Conservation (phyloP, 768 basidiomycete species). For the Zangia roseola region DNA sequence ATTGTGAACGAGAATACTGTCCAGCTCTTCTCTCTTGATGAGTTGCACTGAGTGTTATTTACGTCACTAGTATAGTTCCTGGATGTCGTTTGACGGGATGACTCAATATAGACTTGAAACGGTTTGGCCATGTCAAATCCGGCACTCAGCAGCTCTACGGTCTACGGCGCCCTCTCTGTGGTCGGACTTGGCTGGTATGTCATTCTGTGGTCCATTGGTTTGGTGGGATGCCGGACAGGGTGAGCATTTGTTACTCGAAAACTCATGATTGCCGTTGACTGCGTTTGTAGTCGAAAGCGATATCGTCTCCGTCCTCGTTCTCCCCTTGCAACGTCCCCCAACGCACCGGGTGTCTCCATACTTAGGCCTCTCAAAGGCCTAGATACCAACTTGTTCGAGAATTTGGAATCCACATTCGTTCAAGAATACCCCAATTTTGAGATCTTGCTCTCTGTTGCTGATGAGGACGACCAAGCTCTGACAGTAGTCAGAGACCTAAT, state of each 20-base stretch:
- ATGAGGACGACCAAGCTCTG: constrained; percentile 86
- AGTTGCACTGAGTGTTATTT: constrained; percentile 20
- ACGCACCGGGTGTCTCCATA: constrained; percentile 87
- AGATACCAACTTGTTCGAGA: constrained; percentile 94
- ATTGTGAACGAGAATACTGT: constrained; percentile 64
- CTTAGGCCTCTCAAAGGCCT: constrained; percentile 93
- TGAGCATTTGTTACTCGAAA: constrained; percentile 38
- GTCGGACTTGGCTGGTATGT: constrained; percentile 59
- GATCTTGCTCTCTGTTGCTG: constrained; percentile 88
- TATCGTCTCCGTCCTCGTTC: constrained; percentile 70
- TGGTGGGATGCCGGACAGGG: constrained; percentile 71
- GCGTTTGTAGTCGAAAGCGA: constrained; percentile 58
- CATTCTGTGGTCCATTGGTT: constrained; percentile 59
- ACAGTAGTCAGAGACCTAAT: constrained; percentile 75
- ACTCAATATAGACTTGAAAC: neutral
- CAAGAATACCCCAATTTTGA: constrained; percentile 94
- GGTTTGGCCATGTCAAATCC: constrained; percentile 13
- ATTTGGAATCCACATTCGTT: constrained; percentile 87
- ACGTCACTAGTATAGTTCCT: constrained; percentile 7
- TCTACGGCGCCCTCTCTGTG: constrained; percentile 28
- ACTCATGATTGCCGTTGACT: constrained; percentile 2
- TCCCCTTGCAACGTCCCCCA: constrained; percentile 50
- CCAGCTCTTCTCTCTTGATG: constrained; percentile 53
- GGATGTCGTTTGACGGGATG: too few relatives aligned
- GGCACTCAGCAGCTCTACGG: constrained; percentile 1